Evolutionary conservation across 257 asterid genomes (phyloP).

Genomic region (Parsonsia alboflavescens): DNA sequence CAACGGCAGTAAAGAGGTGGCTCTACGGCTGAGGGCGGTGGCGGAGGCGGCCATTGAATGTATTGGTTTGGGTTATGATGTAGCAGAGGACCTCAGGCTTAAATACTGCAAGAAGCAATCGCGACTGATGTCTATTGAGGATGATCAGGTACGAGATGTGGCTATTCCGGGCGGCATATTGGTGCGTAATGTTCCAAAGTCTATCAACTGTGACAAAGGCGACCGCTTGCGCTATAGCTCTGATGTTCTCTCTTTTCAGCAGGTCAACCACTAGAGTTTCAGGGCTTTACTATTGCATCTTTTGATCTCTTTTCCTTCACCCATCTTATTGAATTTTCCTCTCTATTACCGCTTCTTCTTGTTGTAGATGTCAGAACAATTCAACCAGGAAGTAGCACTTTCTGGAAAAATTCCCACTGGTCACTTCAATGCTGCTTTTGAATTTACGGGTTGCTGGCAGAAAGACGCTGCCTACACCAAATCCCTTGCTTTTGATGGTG

Average conservation of each 20-base stretch:
- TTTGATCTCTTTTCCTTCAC: background rate
- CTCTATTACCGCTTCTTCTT: constrained; percentile 7
- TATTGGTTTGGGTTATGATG: constrained; percentile 63
- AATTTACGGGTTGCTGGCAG: constrained; percentile 74
- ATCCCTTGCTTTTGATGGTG: constrained; percentile 76
- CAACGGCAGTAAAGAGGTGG: constrained; percentile 42
- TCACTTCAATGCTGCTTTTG: constrained; percentile 78
- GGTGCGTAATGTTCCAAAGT: constrained; percentile 60
- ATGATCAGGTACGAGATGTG: constrained; percentile 59
- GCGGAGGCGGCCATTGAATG: constrained; percentile 64
- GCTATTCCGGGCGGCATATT: constrained; percentile 68
- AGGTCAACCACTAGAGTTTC: constrained; percentile 31
- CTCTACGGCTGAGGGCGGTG: constrained; percentile 54
- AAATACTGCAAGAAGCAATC: constrained; percentile 31
- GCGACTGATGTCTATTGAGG: constrained; percentile 53
- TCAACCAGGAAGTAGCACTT: constrained; percentile 78
- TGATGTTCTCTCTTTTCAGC: constrained; percentile 65
- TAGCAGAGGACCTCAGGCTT: constrained; percentile 37
- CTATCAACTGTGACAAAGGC: constrained; percentile 73
- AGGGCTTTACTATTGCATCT: background rate
- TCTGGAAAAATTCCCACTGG: constrained; percentile 77
- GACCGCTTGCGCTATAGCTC: constrained; percentile 75
- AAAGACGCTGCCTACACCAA: constrained; percentile 81
- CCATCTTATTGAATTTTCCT: background rate
- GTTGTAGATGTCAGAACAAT: constrained; percentile 77